Conservation (phyloP, 805 yeast species). For the Ogataea paraovalis region DNA sequence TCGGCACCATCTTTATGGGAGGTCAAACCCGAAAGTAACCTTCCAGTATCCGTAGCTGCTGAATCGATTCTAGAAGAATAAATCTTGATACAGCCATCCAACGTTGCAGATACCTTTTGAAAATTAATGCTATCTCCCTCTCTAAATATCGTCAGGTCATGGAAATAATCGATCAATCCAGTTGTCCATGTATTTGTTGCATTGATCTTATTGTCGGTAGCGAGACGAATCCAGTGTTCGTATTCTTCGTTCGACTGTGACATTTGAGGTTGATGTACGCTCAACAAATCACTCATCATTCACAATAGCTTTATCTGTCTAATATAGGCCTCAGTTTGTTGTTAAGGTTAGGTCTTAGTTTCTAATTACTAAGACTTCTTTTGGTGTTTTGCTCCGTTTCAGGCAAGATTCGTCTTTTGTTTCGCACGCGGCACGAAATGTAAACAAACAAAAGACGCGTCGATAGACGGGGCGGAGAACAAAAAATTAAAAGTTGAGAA, state of each 20-base stretch:
- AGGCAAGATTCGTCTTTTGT: not conserved
- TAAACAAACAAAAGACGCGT: slow-evolving; percentile 2
- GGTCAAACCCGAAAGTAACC: slow-evolving; percentile 51
- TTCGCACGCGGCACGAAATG: not conserved
- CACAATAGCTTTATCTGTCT: too few species aligned
- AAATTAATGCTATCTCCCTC: slow-evolving; percentile 82
- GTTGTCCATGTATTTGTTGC: slow-evolving; percentile 85
- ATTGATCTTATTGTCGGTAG: slow-evolving; percentile 80
- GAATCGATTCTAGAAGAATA: slow-evolving; percentile 90
- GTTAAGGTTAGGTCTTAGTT: too few species aligned
- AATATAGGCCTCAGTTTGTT: too few species aligned
- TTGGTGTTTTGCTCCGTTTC: slow-evolving; percentile 8
- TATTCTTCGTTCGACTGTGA: slow-evolving; percentile 43
- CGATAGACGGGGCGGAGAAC: slow-evolving; percentile 4
- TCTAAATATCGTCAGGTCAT: slow-evolving; percentile 69
- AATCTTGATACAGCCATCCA: slow-evolving; percentile 93
- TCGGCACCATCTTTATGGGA: slow-evolving; percentile 24
- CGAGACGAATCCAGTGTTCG: slow-evolving; percentile 79
- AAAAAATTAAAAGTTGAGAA: too few species aligned
- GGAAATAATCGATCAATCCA: slow-evolving; percentile 87
- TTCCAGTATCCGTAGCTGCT: slow-evolving; percentile 86
- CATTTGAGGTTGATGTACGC: slow-evolving; percentile 11
- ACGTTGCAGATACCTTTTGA: slow-evolving; percentile 84
- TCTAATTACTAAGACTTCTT: too few species aligned
- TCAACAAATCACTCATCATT: slow-evolving; percentile 3